Evolutionary conservation across 1,139 yeast species (phyloP).

Genomic region (Geotrichum bryndzae): DNA sequence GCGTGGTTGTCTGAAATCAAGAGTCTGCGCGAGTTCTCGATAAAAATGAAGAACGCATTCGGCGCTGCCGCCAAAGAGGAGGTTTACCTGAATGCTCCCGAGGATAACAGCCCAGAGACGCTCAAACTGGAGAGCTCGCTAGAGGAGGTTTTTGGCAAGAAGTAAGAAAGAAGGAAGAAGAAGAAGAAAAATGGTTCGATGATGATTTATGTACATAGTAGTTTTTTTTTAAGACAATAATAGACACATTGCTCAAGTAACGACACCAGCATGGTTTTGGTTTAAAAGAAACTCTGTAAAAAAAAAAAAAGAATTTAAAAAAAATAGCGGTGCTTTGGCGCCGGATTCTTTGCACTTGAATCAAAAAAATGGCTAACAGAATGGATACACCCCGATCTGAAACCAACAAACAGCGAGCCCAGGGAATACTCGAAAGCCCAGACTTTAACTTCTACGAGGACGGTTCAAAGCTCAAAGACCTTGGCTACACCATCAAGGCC

Average conservation of each 20-base stretch:
- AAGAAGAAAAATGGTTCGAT: too few relatives aligned
- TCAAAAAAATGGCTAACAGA: too few relatives aligned
- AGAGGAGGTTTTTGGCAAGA: slow-evolving; percentile 21
- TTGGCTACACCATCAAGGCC: background rate
- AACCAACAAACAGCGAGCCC: background rate
- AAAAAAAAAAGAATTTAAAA: too few relatives aligned
- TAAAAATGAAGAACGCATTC: slow-evolving; percentile 55
- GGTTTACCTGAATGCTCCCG: slow-evolving; percentile 44
- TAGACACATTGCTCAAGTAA: background rate
- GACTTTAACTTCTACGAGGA: background rate
- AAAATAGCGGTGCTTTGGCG: background rate
- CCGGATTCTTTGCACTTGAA: background rate
- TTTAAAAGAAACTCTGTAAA: too few relatives aligned
- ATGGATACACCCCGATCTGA: background rate
- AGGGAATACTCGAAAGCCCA: background rate
- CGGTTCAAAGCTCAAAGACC: background rate
- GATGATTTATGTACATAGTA: too few relatives aligned
- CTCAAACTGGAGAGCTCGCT: slow-evolving; percentile 48
- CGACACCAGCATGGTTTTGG: background rate
- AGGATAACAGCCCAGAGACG: slow-evolving; percentile 55
- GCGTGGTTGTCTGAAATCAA: slow-evolving; percentile 78
- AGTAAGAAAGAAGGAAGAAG: slow-evolving; percentile 4
- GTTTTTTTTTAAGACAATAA: too few relatives aligned
- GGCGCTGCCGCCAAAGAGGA: slow-evolving; percentile 66
- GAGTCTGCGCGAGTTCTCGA: slow-evolving; percentile 62